Percentiles rank a stretch among this genome's conserved stretches.
These are phyloP conservation scores for Suillus lakei DNA, from an alignment of 768 basidiomycete genomes.

Conservation along the genomic window DNA sequence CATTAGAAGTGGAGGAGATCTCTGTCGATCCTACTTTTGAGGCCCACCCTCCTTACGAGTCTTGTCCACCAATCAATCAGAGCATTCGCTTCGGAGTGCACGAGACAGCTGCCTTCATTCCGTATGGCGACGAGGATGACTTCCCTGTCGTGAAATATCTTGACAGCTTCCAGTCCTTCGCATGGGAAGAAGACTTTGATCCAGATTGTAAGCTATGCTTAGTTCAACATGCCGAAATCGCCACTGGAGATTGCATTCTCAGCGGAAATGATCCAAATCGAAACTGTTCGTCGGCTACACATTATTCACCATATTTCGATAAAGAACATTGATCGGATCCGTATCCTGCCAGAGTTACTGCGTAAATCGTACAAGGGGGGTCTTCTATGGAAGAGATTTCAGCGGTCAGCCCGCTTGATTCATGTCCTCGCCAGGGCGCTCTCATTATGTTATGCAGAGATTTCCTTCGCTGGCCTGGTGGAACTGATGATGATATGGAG, in stretches of 20 bases:
- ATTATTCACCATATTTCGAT: constrained; percentile 32
- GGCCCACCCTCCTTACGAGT: constrained; percentile 44
- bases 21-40: constrained; percentile 15
- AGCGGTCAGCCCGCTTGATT: constrained; percentile 39
- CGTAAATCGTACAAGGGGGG: constrained; percentile 35
- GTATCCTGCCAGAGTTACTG: constrained; percentile 28
- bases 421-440: neutral
- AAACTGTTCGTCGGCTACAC: constrained; percentile 47
- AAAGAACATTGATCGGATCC: constrained; percentile 40
- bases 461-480: constrained; percentile 42
- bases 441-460: constrained; percentile 36
- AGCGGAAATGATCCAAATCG: constrained; percentile 56
- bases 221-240: neutral
- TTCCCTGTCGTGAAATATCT: constrained; percentile 42
- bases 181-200: constrained; percentile 47
- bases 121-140: constrained; percentile 50
- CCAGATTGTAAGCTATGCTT: constrained; percentile 50
- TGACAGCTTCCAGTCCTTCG: constrained; percentile 25
- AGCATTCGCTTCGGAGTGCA: constrained; percentile 28
- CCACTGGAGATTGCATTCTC: neutral
- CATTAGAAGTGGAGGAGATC: constrained; percentile 20
- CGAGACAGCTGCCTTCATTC: constrained; percentile 37
- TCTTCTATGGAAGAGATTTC: constrained; percentile 46
- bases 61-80: constrained; percentile 48
- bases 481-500: constrained; percentile 6